Percentiles rank a stretch among this genome's conserved stretches.
phyloP scores from a whole-genome alignment of 805 yeast species.

The Saccharomyces mikatae region DNA sequence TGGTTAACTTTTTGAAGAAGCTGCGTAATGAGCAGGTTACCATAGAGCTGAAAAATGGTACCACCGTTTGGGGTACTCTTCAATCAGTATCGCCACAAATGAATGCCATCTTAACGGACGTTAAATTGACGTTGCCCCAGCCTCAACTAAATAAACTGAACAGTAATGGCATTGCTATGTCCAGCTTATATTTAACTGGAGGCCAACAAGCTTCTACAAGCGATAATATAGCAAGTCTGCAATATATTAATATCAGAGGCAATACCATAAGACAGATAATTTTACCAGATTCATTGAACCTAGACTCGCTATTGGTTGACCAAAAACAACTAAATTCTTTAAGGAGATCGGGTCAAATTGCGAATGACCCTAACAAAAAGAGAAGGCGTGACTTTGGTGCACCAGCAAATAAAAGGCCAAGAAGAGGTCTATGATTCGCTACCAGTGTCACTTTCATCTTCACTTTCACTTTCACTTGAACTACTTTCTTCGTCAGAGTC shows the following conservation, averaged over 20 bases:
- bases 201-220: slow-evolving; percentile 5
- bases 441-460: slow-evolving; percentile 12
- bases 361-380: slow-evolving; percentile 18
- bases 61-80: slow-evolving; percentile 74
- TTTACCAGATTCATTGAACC: slow-evolving; percentile 76
- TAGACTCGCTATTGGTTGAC: slow-evolving; percentile 55
- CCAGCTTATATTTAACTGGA: slow-evolving; percentile 19
- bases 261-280: slow-evolving; percentile 77
- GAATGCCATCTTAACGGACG: slow-evolving; percentile 78
- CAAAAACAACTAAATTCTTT: slow-evolving; percentile 22
- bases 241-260: slow-evolving; percentile 80
- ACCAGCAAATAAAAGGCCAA: slow-evolving; percentile 25
- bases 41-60: slow-evolving; percentile 87
- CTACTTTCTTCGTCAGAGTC: slow-evolving; percentile 14
- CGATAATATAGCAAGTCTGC: slow-evolving; percentile 40
- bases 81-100: slow-evolving; percentile 81
- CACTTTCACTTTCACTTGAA: slow-evolving; percentile 17
- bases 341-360: slow-evolving; percentile 23
- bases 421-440: slow-evolving; percentile 26
- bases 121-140: slow-evolving; percentile 56
- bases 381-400: slow-evolving; percentile 21
- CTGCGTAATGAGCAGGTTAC: slow-evolving; percentile 79
- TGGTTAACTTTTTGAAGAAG: slow-evolving; percentile 62
- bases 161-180: slow-evolving; percentile 14
- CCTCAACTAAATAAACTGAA: slow-evolving; percentile 6